Base-by-base conservation (phyloP, 352 stramenopile genomes). In the Pythium pyrilobum region DNA sequence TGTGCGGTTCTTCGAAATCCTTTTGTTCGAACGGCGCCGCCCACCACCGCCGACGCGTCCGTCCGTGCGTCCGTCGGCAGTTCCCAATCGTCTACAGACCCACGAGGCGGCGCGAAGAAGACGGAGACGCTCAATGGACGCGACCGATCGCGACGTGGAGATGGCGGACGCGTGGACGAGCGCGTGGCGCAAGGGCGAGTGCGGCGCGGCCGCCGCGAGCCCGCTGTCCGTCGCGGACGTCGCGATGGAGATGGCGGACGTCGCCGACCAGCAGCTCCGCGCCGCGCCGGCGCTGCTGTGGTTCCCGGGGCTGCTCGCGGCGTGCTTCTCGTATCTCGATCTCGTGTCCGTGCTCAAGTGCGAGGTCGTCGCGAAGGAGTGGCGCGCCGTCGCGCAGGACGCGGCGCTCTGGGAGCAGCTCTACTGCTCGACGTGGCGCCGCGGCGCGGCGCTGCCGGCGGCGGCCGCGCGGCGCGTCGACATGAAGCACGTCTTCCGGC, bases 301-400 rank as follows among this genome's bases (percentile, higher is more conserved):
- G 39, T 59, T 58, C 23, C 59, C 56, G 0, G 59, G 59, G 28
- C 33, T 78, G 5, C 57, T 71, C 16, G 7, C 37, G 4, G 39
- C 52, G 11, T 57, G 56, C 28, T 52, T 73, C 4, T n/a, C 29
- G 33, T 75, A 57, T 32, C 47, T 75, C n/a, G 69, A 75, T 33
- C 25, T 62, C 23, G 23, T 56, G 15, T 53, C 69, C 16, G 50
- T 78, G 18, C 32, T 59, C 1, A 32, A 49, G 11, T 70, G 65
- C 37, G 56, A 66, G 32, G 18, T 42, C 21, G 67, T 75, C 4
- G 44, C 46, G 3, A 16, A 36, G 11, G 56, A 66, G 20, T 78
- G 69, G 62, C 44, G 46, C 16, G 7, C 4, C 1, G 24, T 53
- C 11, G 42, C 55, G 8, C 36, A 59, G 13, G n/a, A 62, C 7